Conservation (phyloP, 176 grass and related monocot species). For the Puya raimondii region DNA sequence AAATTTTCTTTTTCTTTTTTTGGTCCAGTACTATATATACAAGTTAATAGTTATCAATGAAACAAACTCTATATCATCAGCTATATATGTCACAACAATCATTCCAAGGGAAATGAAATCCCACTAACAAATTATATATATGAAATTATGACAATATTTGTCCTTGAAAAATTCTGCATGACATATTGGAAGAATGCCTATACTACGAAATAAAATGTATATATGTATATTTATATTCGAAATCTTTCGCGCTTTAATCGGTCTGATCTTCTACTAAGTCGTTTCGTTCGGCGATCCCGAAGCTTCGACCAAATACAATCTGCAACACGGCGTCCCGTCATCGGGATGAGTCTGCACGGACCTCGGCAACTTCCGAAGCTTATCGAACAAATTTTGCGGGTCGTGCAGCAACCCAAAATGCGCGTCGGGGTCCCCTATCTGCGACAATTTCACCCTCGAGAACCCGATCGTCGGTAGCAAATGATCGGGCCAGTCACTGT, state of each 20-base stretch:
- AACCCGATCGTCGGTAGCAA: conserved; percentile 70
- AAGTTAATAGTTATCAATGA: no score
- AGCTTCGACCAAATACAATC: conserved; percentile 86
- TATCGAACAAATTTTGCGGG: conserved; percentile 88
- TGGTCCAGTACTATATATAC: background rate
- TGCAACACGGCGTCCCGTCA: conserved; percentile 73
- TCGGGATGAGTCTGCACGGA: conserved; percentile 58
- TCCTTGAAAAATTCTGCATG: background rate
- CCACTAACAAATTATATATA: background rate
- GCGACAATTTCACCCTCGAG: conserved; percentile 51
- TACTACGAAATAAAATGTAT: background rate
- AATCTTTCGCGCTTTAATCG: background rate
- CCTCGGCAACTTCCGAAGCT: conserved; percentile 74
- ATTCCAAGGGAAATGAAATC: background rate
- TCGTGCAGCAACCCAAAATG: conserved; percentile 79
- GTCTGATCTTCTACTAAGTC: conserved; percentile 16
- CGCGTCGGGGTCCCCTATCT: conserved; percentile 81
- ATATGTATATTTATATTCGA: background rate
- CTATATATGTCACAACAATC: background rate
- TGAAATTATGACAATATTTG: background rate
- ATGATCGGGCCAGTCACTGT: conserved; percentile 81
- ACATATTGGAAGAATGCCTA: background rate
- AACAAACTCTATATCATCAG: background rate
- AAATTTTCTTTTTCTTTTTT: background rate
- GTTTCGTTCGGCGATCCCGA: conserved; percentile 36